Evolutionary conservation across 2,329 filamentous ascomycete genomes (phyloP).

Genomic region (Clarireedia paspali): DNA sequence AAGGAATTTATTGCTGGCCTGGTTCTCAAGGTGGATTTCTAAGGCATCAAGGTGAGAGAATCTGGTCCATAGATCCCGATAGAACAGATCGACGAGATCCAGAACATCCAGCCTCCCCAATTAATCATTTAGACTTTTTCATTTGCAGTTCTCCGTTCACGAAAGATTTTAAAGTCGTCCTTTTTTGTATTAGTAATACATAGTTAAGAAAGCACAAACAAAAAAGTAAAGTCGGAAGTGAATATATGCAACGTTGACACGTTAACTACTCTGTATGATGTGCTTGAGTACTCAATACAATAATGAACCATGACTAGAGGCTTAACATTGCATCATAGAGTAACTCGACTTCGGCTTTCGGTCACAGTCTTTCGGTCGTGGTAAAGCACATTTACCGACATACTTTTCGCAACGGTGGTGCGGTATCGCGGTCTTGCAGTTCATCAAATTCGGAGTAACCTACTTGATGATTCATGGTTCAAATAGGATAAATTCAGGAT

Average conservation of each 20-base stretch:
- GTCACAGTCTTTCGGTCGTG: too few species aligned
- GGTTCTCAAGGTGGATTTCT: neutral
- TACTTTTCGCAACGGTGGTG: conserved; percentile 3
- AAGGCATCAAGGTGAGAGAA: neutral
- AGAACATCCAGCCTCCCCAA: neutral
- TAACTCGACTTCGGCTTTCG: too few species aligned
- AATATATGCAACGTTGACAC: neutral
- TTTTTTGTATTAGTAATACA: neutral
- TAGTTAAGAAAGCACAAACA: neutral
- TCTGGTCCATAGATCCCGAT: neutral
- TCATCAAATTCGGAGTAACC: neutral
- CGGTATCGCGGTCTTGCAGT: neutral
- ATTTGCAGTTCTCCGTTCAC: neutral
- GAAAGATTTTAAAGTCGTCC: too few species aligned
- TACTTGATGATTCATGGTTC: neutral
- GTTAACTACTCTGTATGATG: neutral
- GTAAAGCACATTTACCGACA: conserved; percentile 1
- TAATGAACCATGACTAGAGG: neutral
- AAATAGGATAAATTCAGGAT: neutral
- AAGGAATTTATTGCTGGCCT: neutral
- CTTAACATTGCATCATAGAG: neutral
- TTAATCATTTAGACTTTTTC: neutral
- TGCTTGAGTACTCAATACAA: neutral
- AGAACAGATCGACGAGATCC: conserved; percentile 4
- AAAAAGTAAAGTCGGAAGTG: neutral